phyloP scores from a whole-genome alignment of 345 rosid species.

The Pistacia integerrima region DNA sequence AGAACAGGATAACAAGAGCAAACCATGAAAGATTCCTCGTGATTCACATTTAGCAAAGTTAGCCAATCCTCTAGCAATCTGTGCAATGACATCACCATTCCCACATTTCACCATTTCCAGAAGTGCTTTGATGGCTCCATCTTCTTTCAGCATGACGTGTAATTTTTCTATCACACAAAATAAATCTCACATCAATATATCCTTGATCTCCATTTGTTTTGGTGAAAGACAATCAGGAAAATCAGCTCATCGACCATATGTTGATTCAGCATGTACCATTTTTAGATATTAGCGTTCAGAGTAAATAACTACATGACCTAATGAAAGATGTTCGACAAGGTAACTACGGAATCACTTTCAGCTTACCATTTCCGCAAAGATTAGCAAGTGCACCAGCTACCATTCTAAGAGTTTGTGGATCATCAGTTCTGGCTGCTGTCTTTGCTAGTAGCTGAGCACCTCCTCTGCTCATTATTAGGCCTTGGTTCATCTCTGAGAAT shows the following conservation, averaged over 20 bases:
- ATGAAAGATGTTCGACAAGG: neutral
- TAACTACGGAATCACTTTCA: slow-evolving; percentile 6
- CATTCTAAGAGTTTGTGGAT: slow-evolving; percentile 90
- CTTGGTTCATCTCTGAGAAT: slow-evolving; percentile 74
- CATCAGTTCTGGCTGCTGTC: slow-evolving; percentile 74
- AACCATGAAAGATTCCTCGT: slow-evolving; percentile 79
- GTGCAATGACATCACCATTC: slow-evolving; percentile 72
- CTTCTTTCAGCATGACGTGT: slow-evolving; percentile 72
- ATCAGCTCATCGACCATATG: neutral
- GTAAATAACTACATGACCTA: neutral
- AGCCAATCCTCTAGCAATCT: slow-evolving; percentile 95
- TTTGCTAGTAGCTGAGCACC: slow-evolving; percentile 78
- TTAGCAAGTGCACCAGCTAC: slow-evolving; percentile 95
- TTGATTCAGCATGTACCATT: neutral
- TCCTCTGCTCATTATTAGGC: slow-evolving; percentile 82
- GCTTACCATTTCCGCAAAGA: slow-evolving; percentile 90
- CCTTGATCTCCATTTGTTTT: neutral
- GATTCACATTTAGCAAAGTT: slow-evolving; percentile 97
- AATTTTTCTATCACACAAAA: slow-evolving; percentile 54
- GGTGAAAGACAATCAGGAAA: neutral
- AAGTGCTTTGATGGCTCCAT: slow-evolving; percentile 81
- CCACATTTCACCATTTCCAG: slow-evolving; percentile 65
- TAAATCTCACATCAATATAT: slow-evolving; percentile 5
- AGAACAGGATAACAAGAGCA: slow-evolving; percentile 14
- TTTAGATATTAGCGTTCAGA: neutral